Base-by-base conservation (phyloP, 495 filamentous ascomycete species). In the Parmelia sp. region DNA sequence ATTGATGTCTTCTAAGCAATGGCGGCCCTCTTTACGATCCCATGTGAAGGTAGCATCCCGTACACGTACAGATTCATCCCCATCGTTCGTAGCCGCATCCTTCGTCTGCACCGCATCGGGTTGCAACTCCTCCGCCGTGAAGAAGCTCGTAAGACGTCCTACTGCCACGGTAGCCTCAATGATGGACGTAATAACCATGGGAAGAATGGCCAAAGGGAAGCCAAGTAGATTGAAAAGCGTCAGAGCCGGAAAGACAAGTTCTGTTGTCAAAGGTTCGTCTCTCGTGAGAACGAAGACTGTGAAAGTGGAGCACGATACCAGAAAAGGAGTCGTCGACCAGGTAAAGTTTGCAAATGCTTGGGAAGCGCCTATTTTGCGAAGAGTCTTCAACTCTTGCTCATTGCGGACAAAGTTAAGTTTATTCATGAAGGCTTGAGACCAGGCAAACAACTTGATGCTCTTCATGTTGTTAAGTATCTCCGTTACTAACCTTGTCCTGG, bases 391-490 rank as follows among this genome's bases (percentile, higher is more conserved):
- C 76, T 99, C 95, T 70, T 90, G 83, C 67, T 98, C 93, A 76
- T 97, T 97, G 73, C 95, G 83, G 65, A 99, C 90, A 75, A 89
- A 88, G 74, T 90, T 96, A 45, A 99, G 84, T 75, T 96, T 97
- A 73, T 90, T 92, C 87, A 96, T 96, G 75, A 97, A 99, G 29
- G 95, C 91, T 31, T 85, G 87, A 45, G 92, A 90, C 95, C 95
- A 99, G 51, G 92, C 95, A 77, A 97, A 99, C 31, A 99, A 84
- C 76, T 99, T 97, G 78, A 97, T 97, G 73, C 90, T 93, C 79
- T 97, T 97, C 86, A 97, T 97, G 74, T 97, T 97, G 81, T 97
- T 97, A 71, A 97, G 77, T 65, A 99, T 97, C 78, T 99, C 95
- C 9, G 95, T 94, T 82, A 97, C 96, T 61, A 99, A 74, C 40